phyloP scores from a whole-genome alignment of 1,284 basidiomycete species.

The Leccinum solheimii region DNA sequence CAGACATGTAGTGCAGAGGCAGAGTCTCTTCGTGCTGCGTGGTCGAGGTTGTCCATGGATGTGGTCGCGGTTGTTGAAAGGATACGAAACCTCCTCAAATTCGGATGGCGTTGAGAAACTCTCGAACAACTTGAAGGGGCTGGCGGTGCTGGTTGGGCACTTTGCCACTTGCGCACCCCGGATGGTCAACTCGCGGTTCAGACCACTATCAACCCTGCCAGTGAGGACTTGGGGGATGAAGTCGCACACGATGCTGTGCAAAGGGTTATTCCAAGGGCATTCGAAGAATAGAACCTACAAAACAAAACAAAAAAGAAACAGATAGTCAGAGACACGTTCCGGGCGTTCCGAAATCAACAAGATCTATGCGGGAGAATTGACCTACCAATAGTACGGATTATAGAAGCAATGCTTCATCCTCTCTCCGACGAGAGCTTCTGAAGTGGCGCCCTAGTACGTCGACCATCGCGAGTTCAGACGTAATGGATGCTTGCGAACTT shows the following conservation, averaged over 20 bases:
- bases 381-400: slow-evolving; percentile 73
- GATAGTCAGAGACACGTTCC: background rate
- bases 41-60: slow-evolving; percentile 33
- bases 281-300: slow-evolving; percentile 89
- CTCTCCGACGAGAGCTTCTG: slow-evolving; percentile 57
- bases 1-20: slow-evolving; percentile 69
- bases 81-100: slow-evolving; percentile 70
- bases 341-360: background rate
- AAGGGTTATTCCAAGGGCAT: slow-evolving; percentile 97
- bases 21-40: slow-evolving; percentile 52
- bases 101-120: slow-evolving; percentile 49
- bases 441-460: slow-evolving; percentile 35
- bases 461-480: slow-evolving; percentile 54
- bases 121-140: too few species aligned
- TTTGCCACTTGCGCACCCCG: too few species aligned
- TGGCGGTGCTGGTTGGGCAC: too few species aligned
- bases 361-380: background rate
- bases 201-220: slow-evolving; percentile 73
- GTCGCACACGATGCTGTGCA: slow-evolving; percentile 97
- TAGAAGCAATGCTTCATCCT: slow-evolving; percentile 76
- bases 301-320: background rate
- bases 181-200: slow-evolving; percentile 47
- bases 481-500: slow-evolving; percentile 41
- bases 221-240: slow-evolving; percentile 95
- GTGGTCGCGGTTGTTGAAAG: slow-evolving; percentile 41